These are phyloP conservation scores for Jatropha curcas DNA, from an alignment of 345 rosid genomes.

Conservation along the genomic window DNA sequence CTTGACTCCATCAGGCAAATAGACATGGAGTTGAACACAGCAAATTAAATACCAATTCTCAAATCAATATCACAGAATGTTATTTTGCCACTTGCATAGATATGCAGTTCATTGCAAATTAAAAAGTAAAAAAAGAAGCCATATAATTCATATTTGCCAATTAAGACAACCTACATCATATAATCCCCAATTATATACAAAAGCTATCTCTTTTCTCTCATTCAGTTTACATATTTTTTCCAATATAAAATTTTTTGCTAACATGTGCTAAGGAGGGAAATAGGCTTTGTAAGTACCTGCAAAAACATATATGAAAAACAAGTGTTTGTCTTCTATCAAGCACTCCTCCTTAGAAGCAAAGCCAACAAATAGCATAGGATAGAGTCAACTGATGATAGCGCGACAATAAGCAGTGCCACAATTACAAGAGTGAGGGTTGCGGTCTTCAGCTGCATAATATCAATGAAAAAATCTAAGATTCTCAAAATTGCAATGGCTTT, in stretches of 20 bases:
- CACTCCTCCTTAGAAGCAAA: slow-evolving; percentile 52
- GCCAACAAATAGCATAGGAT: slow-evolving; percentile 59
- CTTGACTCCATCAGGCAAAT: no score
- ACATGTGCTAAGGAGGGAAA: neutral
- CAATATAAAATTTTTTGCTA: no score
- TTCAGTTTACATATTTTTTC: neutral
- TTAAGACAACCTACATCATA: neutral
- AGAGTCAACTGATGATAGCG: slow-evolving; percentile 67
- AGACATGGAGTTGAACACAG: neutral
- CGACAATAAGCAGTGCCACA: slow-evolving; percentile 68
- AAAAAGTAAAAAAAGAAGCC: no score
- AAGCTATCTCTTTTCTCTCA: neutral
- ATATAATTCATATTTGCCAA: neutral
- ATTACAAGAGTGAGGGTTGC: slow-evolving; percentile 68
- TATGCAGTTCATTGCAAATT: neutral
- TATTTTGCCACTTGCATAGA: neutral
- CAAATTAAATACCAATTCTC: no score
- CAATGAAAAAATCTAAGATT: slow-evolving; percentile 5
- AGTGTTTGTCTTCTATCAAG: slow-evolving; percentile 18
- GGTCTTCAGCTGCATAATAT: slow-evolving; percentile 66
- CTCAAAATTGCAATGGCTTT: neutral
- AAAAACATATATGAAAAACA: neutral
- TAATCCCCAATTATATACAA: neutral
- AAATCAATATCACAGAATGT: neutral
- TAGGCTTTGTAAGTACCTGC: neutral